Conservation (phyloP, 2,329 filamentous ascomycete genomes). For the Aspergillus fijiensis region DNA sequence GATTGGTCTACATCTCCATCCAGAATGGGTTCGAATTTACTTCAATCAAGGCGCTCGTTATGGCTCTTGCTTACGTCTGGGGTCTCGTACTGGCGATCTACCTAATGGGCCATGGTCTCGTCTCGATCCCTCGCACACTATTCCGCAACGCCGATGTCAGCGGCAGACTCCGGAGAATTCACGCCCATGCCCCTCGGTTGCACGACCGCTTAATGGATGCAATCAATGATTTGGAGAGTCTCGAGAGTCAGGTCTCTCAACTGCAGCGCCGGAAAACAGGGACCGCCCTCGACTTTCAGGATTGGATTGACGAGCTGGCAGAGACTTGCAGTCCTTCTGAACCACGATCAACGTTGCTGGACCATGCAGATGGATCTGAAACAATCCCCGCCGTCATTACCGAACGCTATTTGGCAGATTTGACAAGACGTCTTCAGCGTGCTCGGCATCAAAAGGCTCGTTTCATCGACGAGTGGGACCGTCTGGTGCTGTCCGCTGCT, state of each 20-base stretch:
- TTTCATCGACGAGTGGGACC: conserved; percentile 83
- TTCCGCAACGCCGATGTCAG: conserved; percentile 77
- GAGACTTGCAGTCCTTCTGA: conserved; percentile 74
- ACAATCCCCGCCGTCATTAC: conserved; percentile 79
- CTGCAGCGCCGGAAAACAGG: conserved; percentile 78
- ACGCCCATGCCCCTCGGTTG: conserved; percentile 73
- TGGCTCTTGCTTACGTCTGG: conserved; percentile 95
- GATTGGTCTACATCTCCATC: conserved; percentile 79
- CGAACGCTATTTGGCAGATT: conserved; percentile 85
- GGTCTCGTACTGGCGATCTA: conserved; percentile 89
- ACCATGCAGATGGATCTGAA: conserved; percentile 30
- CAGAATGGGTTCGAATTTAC: conserved; percentile 70
- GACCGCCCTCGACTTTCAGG: conserved; percentile 71
- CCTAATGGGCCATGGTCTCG: conserved; percentile 94
- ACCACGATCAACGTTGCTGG: conserved; percentile 43
- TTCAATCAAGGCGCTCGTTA: conserved; percentile 78
- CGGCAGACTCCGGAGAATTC: conserved; percentile 70
- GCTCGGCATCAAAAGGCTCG: conserved; percentile 80
- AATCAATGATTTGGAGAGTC: conserved; percentile 71
- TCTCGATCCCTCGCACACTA: conserved; percentile 80
- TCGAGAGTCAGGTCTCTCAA: conserved; percentile 78
- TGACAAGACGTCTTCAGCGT: conserved; percentile 77
- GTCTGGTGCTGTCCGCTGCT: conserved; percentile 70
- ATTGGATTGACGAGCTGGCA: conserved; percentile 94
- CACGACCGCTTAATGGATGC: conserved; percentile 89